Conservation (phyloP, 164 flowering plant genomes). For the Hamamelis virginiana region DNA sequence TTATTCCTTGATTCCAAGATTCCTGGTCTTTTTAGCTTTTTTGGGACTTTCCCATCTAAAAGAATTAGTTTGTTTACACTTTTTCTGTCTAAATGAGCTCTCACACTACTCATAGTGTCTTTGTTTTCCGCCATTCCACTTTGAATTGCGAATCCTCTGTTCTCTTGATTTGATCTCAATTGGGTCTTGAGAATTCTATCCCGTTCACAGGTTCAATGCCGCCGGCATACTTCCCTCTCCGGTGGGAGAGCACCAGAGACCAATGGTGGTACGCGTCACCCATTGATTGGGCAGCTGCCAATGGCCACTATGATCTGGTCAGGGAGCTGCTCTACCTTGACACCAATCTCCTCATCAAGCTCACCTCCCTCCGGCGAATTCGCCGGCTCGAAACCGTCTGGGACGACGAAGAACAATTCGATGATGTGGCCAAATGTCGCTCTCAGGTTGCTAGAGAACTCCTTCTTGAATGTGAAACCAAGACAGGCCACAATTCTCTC, state of each 20-base stretch:
- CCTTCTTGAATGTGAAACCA: conserved; percentile 49
- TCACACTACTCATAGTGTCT: too few relatives aligned
- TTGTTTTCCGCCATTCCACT: too few relatives aligned
- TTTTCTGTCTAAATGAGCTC: too few relatives aligned
- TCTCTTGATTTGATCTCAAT: not conserved
- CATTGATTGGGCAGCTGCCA: conserved; percentile 87
- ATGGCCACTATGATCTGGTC: conserved; percentile 77
- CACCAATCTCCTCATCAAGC: conserved; percentile 81
- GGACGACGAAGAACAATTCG: conserved; percentile 70
- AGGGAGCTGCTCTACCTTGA: conserved; percentile 80
- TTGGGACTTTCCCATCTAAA: not conserved
- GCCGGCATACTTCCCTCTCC: conserved; percentile 68
- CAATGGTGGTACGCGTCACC: conserved; percentile 99
- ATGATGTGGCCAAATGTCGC: conserved; percentile 61
- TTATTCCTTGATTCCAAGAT: conserved; percentile 3
- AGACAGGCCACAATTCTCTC: conserved; percentile 45
- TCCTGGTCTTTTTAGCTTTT: not conserved
- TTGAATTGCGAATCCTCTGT: not conserved
- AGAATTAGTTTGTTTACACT: not conserved
- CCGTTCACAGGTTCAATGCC: conserved; percentile 29
- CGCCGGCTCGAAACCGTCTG: conserved; percentile 92
- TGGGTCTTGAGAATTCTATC: not conserved
- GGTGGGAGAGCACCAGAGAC: conserved; percentile 96
- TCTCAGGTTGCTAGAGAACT: conserved; percentile 61
- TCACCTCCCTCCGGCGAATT: conserved; percentile 81